Percentiles rank a stretch among this genome's conserved stretches.
These are phyloP conservation scores for Coniophora puteana DNA, from an alignment of 1,284 basidiomycete species.

Conservation along the genomic window DNA sequence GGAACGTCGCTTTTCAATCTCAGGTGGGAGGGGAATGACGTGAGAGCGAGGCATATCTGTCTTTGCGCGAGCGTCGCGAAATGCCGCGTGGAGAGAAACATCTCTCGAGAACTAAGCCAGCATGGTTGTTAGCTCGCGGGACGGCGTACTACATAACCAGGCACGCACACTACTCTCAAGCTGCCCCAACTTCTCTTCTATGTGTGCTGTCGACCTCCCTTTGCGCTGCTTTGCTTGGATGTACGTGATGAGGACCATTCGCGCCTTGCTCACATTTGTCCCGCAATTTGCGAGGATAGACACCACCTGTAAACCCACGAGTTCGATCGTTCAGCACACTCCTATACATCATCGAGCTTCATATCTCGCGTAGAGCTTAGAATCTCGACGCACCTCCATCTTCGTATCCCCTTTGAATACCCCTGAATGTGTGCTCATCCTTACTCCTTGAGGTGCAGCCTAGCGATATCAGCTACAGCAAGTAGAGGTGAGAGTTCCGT, in stretches of 20 bases:
- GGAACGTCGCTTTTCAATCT: constrained; percentile 1
- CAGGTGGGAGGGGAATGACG: constrained; percentile 24
- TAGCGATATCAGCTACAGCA: no score
- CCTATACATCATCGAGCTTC: background rate
- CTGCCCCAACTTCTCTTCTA: constrained; percentile 22
- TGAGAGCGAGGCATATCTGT: constrained; percentile 23
- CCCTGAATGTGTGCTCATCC: background rate
- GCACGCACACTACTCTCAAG: constrained; percentile 26
- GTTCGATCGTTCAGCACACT: background rate
- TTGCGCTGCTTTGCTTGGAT: constrained; percentile 26
- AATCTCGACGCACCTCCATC: constrained; percentile 19
- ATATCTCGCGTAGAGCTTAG: no score
- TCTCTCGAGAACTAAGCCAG: constrained; percentile 25
- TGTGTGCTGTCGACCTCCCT: constrained; percentile 26
- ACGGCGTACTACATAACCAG: background rate
- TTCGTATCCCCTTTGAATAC: constrained; percentile 26
- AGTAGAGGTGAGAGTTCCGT: no score
- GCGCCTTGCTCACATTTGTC: constrained; percentile 22
- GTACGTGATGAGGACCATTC: constrained; percentile 26
- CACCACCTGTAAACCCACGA: constrained; percentile 20
- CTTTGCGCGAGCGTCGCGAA: constrained; percentile 28
- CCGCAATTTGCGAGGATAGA: constrained; percentile 30
- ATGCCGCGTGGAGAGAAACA: constrained; percentile 20
- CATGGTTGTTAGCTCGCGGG: constrained; percentile 8
- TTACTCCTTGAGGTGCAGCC: no score